Base-by-base conservation (phyloP, 495 filamentous ascomycete genomes). In the Rostrohypoxylon terebratum region DNA sequence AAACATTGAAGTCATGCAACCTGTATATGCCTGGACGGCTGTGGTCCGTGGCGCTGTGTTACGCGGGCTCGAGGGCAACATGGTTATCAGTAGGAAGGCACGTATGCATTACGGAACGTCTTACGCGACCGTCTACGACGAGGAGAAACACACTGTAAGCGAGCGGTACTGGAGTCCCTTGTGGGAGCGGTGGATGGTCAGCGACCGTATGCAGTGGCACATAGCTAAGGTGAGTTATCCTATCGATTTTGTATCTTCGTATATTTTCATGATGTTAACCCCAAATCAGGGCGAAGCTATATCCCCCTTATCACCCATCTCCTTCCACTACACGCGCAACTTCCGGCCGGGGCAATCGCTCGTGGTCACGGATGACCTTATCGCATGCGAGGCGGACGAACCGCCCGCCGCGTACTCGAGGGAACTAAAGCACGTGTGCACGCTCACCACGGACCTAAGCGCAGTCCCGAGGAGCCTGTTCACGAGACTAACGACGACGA, bases 101-200 rank as follows among this genome's bases (percentile, higher is more conserved):
- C 82, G 91, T 50, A 90, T 87, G 84, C 90, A 92, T 79, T 93
- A 93, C 77, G 91, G 91, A n/a, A 93, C 91, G 8, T 89, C 87
- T 44, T 92, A 92, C 79, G 91, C 91, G 0, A 92, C 91, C 0
- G 89, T 90, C 7, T 93, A 90, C 77, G 90, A 92, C 68, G 90
- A 90, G 69, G 81, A 86, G 59, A 91, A 89, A 66, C 91, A 93
- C 75, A 83, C 84, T 14, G 84, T 91, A 6, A 82, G 78, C 31
- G 91, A 93, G 68, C 78, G 91, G 40, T 93, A 93, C 72, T 93
- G 91, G 91, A 88, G 85, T 63, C 91, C 91, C 11, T 71, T 93
- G 38, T 93, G 91, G 91, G 91, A 93, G 78, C 77, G 91, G 33
- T 93, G 90, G 90, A 93, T 93, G 91, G 90, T 93, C 14, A 87